phyloP scores from a whole-genome alignment of 371 early-diverging fungal genomes.

The Mucor circinelloides region DNA sequence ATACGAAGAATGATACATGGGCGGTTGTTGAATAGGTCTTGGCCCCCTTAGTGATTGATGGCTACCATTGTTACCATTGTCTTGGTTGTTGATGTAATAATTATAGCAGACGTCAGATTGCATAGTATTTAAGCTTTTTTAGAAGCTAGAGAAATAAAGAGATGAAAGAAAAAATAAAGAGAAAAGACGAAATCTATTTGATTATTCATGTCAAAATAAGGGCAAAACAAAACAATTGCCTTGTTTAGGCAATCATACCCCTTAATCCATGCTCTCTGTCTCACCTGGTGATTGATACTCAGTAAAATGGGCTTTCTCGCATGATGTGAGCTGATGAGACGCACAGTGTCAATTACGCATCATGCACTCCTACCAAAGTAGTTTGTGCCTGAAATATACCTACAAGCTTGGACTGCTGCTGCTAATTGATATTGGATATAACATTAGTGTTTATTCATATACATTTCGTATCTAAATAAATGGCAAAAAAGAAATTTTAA shows the following conservation, averaged over 20 bases:
- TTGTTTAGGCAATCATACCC: not conserved
- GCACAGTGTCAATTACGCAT: too few species aligned
- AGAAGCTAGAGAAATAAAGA: not conserved
- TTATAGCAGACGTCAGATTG: slow-evolving; percentile 2
- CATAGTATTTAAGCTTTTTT: slow-evolving; percentile 1
- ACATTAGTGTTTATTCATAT: too few species aligned
- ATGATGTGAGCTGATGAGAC: too few species aligned
- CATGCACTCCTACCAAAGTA: too few species aligned
- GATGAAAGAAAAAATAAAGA: not conserved
- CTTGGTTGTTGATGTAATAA: not conserved
- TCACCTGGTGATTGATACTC: not conserved
- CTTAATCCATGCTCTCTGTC: not conserved
- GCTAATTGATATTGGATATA: too few species aligned
- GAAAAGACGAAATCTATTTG: not conserved
- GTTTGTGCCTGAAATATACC: too few species aligned
- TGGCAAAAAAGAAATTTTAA: too few species aligned
- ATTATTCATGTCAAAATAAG: not conserved
- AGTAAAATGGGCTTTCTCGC: not conserved
- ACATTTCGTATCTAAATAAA: too few species aligned
- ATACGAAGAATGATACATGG: not conserved
- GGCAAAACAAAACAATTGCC: slow-evolving; percentile 7
- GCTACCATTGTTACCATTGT: not conserved
- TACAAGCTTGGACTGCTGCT: too few species aligned
- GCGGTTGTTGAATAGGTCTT: slow-evolving; percentile 2
- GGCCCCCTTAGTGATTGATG: slow-evolving; percentile 9